Conservation (phyloP, 305 asterid genomes). For the Rubia peregrina region DNA sequence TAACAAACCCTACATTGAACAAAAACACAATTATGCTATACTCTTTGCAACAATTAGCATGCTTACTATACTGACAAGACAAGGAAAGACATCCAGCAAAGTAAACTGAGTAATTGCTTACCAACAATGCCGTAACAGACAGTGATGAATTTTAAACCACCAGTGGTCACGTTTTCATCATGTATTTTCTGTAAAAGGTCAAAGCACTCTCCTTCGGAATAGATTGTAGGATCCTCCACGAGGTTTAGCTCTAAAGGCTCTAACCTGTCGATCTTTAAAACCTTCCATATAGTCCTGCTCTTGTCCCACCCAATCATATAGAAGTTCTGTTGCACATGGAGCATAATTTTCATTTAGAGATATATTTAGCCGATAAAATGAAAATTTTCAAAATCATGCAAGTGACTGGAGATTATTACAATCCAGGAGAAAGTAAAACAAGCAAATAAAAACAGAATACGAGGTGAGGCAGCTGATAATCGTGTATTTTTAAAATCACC, state of each 20-base stretch:
- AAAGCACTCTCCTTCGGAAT: conserved; percentile 57
- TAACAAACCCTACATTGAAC: conserved; percentile 63
- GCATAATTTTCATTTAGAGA: conserved; percentile 1
- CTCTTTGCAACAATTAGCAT: neutral
- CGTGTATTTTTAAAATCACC: neutral
- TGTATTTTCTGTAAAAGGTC: conserved; percentile 70
- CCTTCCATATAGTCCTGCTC: conserved; percentile 62
- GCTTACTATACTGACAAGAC: neutral
- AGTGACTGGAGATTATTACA: neutral
- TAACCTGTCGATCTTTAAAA: conserved; percentile 69
- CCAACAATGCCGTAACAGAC: conserved; percentile 89
- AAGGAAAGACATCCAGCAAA: neutral
- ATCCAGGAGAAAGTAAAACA: neutral
- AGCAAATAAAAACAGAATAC: too few relatives aligned
- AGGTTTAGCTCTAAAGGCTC: conserved; percentile 64
- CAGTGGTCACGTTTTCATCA: conserved; percentile 76
- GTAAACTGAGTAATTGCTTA: conserved; percentile 24
- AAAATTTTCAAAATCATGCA: neutral
- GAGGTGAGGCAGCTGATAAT: neutral
- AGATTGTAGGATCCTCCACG: conserved; percentile 62
- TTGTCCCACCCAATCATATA: conserved; percentile 84
- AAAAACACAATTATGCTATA: conserved; percentile 2
- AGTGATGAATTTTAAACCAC: conserved; percentile 80
- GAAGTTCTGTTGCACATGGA: conserved; percentile 50
- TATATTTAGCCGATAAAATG: neutral